A percentile compares a stretch with the other conserved stretches of the same genome.
Conservation (phyloP, 2,329 filamentous ascomycete species). For the Alternaria triticina region DNA sequence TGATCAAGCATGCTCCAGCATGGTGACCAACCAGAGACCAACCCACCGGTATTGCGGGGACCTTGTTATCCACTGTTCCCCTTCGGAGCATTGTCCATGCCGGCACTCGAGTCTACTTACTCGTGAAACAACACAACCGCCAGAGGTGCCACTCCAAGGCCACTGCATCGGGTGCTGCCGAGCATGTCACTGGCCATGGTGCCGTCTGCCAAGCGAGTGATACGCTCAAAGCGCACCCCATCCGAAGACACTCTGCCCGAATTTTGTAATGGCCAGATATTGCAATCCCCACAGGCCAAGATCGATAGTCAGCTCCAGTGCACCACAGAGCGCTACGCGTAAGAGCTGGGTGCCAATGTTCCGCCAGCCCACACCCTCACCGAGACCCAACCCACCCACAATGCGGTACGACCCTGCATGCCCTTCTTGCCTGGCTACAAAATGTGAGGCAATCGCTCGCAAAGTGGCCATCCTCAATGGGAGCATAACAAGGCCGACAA, state of each 20-base stretch:
- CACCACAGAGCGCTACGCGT: conserved; percentile 42
- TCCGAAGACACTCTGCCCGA: conserved; percentile 40
- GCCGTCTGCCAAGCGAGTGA: neutral
- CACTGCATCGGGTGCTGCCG: conserved; percentile 15
- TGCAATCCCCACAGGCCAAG: conserved; percentile 44
- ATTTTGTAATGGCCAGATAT: conserved; percentile 34
- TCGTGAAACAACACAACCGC: conserved; percentile 9
- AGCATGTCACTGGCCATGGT: neutral
- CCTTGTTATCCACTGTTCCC: neutral
- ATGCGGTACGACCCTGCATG: conserved; percentile 11
- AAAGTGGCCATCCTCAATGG: conserved; percentile 41
- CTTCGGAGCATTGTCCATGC: conserved; percentile 8
- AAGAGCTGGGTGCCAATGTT: conserved; percentile 34
- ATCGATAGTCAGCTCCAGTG: conserved; percentile 41
- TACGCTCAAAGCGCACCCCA: conserved; percentile 43
- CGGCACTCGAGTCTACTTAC: conserved; percentile 8
- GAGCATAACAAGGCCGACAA: conserved; percentile 39
- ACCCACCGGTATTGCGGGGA: conserved; percentile 5
- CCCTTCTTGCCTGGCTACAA: conserved; percentile 20
- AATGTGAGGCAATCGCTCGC: conserved; percentile 42
- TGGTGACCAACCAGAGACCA: neutral
- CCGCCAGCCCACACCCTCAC: conserved; percentile 21
- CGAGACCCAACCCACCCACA: conserved; percentile 12
- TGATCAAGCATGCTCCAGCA: neutral
- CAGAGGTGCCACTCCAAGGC: conserved; percentile 9